These are phyloP conservation scores for Gymnopilus dilepis DNA, from an alignment of 768 basidiomycete species.

Conservation along the genomic window DNA sequence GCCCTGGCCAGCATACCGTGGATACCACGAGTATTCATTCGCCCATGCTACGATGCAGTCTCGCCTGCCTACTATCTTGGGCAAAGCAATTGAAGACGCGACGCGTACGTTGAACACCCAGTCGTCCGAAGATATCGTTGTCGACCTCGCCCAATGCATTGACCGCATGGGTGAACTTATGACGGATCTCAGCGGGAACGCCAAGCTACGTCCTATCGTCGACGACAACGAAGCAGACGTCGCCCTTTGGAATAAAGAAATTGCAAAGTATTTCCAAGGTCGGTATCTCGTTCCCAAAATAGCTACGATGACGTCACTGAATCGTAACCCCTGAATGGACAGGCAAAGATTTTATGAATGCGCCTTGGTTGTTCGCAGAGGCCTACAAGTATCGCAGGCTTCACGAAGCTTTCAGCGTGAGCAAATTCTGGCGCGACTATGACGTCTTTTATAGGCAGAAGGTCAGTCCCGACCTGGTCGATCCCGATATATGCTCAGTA, in stretches of 20 bases:
- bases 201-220: constrained; percentile 83
- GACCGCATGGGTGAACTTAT: constrained; percentile 91
- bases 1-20: constrained; percentile 82
- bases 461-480: constrained; percentile 35
- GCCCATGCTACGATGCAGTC: constrained; percentile 95
- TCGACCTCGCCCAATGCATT: constrained; percentile 86
- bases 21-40: constrained; percentile 83
- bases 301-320: constrained; percentile 14
- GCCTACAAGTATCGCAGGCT: constrained; percentile 93
- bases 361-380: constrained; percentile 96
- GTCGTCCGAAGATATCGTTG: constrained; percentile 79
- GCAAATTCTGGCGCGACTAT: constrained; percentile 88
- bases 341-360: constrained; percentile 83
- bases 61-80: constrained; percentile 93
- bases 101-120: constrained; percentile 88
- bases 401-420: constrained; percentile 91
- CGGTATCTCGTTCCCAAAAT: constrained; percentile 24
- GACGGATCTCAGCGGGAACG: constrained; percentile 83
- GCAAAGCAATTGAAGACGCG: constrained; percentile 93
- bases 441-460: constrained; percentile 97
- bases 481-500: background rate
- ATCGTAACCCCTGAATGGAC: background rate
- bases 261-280: constrained; percentile 93
- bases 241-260: constrained; percentile 96
- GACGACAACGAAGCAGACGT: constrained; percentile 94